These are phyloP conservation scores for Kluyveromyces sp. DNA, from an alignment of 1,139 yeast genomes.

Conservation along the genomic window DNA sequence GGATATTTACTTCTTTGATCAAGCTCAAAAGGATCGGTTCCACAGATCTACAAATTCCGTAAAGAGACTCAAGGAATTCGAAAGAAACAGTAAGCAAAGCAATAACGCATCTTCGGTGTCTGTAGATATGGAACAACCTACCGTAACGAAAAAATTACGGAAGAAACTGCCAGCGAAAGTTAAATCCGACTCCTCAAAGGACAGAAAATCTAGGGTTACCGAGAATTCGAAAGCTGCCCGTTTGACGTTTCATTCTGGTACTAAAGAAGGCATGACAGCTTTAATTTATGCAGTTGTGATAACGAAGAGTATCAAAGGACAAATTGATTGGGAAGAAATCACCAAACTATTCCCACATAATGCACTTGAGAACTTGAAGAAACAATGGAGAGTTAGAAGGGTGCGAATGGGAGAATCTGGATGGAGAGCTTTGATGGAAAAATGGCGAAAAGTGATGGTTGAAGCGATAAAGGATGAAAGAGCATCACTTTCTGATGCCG, in stretches of 20 bases:
- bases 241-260: slow-evolving; percentile 17
- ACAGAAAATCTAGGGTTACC: neutral
- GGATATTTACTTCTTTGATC: slow-evolving; percentile 31
- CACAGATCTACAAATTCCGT: slow-evolving; percentile 27
- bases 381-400: slow-evolving; percentile 29
- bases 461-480: slow-evolving; percentile 26
- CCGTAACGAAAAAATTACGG: neutral
- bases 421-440: slow-evolving; percentile 28
- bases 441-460: slow-evolving; percentile 29
- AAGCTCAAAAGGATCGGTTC: slow-evolving; percentile 26
- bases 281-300: slow-evolving; percentile 28
- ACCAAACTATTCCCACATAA: slow-evolving; percentile 28
- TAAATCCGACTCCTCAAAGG: neutral
- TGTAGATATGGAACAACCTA: neutral
- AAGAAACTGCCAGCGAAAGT: neutral
- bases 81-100: slow-evolving; percentile 11
- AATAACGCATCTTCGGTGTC: neutral
- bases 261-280: slow-evolving; percentile 24
- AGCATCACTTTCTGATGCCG: slow-evolving; percentile 28
- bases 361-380: slow-evolving; percentile 27
- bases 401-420: slow-evolving; percentile 31
- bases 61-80: slow-evolving; percentile 28
- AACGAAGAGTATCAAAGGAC: slow-evolving; percentile 30
- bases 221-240: neutral
- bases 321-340: slow-evolving; percentile 29